Base-by-base conservation (phyloP, 768 basidiomycete genomes). In the Podaxis sp. region DNA sequence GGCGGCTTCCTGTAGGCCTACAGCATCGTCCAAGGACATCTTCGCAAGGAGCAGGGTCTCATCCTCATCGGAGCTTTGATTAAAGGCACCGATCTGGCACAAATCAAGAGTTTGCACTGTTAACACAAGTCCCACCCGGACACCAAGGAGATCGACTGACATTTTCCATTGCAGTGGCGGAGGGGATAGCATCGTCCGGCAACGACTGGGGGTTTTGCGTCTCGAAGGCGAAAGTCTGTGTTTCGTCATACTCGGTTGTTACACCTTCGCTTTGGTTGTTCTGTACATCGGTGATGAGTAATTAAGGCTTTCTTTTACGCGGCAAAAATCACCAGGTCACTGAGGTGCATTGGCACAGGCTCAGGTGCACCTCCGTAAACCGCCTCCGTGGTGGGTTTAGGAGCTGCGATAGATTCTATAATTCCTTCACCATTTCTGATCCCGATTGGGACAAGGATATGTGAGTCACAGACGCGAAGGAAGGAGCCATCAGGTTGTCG, bases 361-460 rank as follows among this genome's bases (percentile, higher is more conserved):
- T 85, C 84, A 3, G 77, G 71, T 27, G 74, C 63, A 6, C 88
- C 88, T 28, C 73, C 74, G 53, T 83, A 87, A 57, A 78, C 76
- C 11, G 74, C 76, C 67, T 82, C 81, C 16, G 68, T 72, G 16
- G 63, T 61, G n/a, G 73, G 73, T 50, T 72, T 72, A 16, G 71
- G 66, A 16, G 63, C 61, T 16, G 68, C 57, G 9, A 79, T 59
- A 1, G 82, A 76, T n/a, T 79, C 73, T 46, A 91, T 81, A 1
- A 68, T 64, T 2, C 89, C 89, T 16, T 77, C 77, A 21, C 80
- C 76, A 63, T 81, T 81, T 62, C 86, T 75, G 11, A 89, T 64
- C 10, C 90, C 90, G 27, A 87, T 70, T 2, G 87, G 87, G 27
- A 73, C 69, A 62, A 73, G 61, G 54, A 64, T 53, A 35, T 72